Percentiles rank a stretch among this genome's conserved stretches.
Evolutionary conservation across 768 basidiomycete genomes (phyloP).

Genomic region (Mycena metata): DNA sequence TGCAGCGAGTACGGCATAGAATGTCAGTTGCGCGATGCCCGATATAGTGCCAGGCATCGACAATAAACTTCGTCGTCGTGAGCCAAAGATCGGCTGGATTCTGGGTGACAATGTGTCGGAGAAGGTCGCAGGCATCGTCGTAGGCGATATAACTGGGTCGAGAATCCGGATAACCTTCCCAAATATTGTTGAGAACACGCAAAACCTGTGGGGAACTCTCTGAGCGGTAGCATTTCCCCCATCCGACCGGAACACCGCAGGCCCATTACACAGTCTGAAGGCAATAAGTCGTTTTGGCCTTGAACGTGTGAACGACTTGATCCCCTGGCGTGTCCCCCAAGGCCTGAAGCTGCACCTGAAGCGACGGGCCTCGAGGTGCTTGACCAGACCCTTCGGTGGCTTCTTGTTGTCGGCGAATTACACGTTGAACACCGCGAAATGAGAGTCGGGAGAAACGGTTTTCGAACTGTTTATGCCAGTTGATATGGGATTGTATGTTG

Average conservation of each 20-base stretch:
- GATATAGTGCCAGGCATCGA: conserved; percentile 1
- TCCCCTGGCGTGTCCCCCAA: conserved; percentile 20
- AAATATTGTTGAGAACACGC: not conserved
- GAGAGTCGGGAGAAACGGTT: not conserved
- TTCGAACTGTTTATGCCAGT: conserved; percentile 18
- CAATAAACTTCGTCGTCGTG: not conserved
- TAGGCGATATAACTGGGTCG: conserved; percentile 5
- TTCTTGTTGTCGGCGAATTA: conserved; percentile 6
- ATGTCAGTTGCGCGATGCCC: too few relatives aligned
- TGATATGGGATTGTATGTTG: not conserved
- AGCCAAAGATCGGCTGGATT: not conserved
- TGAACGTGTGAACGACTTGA: too few relatives aligned
- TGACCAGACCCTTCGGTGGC: too few relatives aligned
- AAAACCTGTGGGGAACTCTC: conserved; percentile 12
- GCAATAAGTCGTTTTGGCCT: not conserved
- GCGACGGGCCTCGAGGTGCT: not conserved
- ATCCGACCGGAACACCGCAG: conserved; percentile 1
- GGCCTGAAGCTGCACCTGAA: conserved; percentile 13
- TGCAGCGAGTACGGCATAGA: too few relatives aligned
- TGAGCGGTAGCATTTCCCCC: conserved; percentile 11
- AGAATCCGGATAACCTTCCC: not conserved
- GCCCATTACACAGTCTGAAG: conserved; percentile 6
- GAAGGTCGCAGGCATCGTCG: not conserved
- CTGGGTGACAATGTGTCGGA: too few relatives aligned
- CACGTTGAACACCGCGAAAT: conserved; percentile 14